Conservation (phyloP, 352 stramenopile genomes). For the Phytopythium litorale region DNA sequence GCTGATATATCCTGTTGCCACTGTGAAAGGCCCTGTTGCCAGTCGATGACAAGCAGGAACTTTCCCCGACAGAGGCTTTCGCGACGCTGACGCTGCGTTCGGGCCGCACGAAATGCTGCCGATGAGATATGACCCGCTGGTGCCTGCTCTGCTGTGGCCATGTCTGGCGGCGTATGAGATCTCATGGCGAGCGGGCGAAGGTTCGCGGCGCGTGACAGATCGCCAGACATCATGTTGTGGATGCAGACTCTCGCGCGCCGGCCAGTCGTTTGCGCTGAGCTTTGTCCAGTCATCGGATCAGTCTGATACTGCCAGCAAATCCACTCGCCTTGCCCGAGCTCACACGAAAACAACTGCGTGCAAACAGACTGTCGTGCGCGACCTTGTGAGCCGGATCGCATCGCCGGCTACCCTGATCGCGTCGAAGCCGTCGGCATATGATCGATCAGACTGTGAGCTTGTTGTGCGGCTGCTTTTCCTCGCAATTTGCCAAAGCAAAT, state of each 20-base stretch:
- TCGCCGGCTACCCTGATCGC: neutral
- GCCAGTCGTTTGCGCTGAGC: too few relatives aligned
- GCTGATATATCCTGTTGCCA: neutral
- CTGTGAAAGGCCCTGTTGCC: neutral
- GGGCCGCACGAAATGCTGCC: neutral
- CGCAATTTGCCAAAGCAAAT: too few relatives aligned
- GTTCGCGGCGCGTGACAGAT: neutral
- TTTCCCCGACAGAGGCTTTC: neutral
- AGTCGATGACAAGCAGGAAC: neutral
- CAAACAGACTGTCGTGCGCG: neutral
- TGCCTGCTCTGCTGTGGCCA: neutral
- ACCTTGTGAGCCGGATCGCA: neutral
- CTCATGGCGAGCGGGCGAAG: neutral
- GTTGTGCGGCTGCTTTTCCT: too few relatives aligned
- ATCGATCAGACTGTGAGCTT: neutral
- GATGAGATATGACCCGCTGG: neutral
- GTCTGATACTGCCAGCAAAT: too few relatives aligned
- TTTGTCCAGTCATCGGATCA: too few relatives aligned
- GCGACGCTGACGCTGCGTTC: neutral
- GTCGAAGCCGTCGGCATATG: neutral
- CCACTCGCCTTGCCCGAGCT: too few relatives aligned
- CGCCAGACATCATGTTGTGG: too few relatives aligned
- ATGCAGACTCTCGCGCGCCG: too few relatives aligned
- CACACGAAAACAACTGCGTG: neutral
- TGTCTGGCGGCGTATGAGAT: neutral